Evolutionary conservation across 306 rosid genomes (phyloP), one percentile per base, ranked within the genome.

Genomic region (Rosa lucieae): DNA sequence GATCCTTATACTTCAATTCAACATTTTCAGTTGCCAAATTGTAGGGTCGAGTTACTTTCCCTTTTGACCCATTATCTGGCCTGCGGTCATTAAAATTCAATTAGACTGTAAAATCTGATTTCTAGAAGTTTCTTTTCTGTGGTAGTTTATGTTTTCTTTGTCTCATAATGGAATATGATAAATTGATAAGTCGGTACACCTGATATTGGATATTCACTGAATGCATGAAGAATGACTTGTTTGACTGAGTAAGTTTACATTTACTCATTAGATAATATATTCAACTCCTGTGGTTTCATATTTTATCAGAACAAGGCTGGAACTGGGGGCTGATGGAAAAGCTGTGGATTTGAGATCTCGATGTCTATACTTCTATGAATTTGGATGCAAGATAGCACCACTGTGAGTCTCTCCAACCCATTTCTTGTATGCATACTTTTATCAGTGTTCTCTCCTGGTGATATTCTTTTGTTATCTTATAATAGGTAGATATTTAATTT

Each of bases 311-410:
- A 91, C 98, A 71, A 92, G 97, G 83, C 81, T 86, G 59, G 99
- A 95, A 91, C 90, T 95, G 49, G 97, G 90, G 85, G 98, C 98
- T 66, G 99, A 95, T 79, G 89, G 92, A 23, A 91, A 88, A 67
- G 75, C 82, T 79, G 99, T 92, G 77, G 91, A 95, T 87, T 84
- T 95, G 76, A 89, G 90, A 88, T 92, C 96, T 67, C 89, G 92
- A 78, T 87, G 99, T 80, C 88, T 84, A 69, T 91, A 85, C 83
- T 95, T 95, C 73, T 95, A 92, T 52, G 99, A 95, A 84, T 92
- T 92, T 83, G 99, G 99, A 88, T 95, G 97, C 93, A 95, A 92
- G 89, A 82, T 95, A 73, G 98, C 97, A 79, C 97, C 96, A 70
- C 44, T 90, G 99, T 91, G 69, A 91, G 97, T 87, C 53, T 78